phyloP scores from a whole-genome alignment of 2,329 filamentous ascomycete genomes.

The Penicillium psychrosexuale region DNA sequence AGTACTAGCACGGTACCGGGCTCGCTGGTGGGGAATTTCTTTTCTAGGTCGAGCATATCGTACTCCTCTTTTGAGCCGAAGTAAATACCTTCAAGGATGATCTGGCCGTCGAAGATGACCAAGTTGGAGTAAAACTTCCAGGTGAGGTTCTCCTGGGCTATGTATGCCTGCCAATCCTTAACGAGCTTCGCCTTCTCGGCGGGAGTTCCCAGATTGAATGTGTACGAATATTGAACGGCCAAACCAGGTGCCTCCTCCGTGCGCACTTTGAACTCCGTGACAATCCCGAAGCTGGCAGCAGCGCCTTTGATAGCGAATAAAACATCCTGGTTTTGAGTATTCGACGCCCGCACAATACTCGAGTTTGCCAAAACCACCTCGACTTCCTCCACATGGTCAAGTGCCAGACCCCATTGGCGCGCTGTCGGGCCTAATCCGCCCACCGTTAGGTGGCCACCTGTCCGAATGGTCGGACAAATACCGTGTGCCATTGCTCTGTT shows the following conservation, averaged over 20 bases:
- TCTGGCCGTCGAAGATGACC: constrained; percentile 53
- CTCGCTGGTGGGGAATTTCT: constrained; percentile 20
- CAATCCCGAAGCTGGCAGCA: constrained; percentile 37
- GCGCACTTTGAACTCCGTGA: constrained; percentile 39
- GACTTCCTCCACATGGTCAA: constrained; percentile 50
- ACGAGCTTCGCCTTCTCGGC: constrained; percentile 51
- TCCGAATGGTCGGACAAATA: background rate
- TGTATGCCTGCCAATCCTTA: constrained; percentile 57
- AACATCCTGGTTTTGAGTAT: constrained; percentile 30
- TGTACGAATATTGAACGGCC: constrained; percentile 58
- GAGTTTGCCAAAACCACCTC: constrained; percentile 48
- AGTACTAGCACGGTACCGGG: constrained; percentile 17
- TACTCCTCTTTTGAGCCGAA: constrained; percentile 60
- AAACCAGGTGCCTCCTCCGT: constrained; percentile 38
- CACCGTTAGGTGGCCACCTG: constrained; percentile 36
- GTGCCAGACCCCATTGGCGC: constrained; percentile 49
- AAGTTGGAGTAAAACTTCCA: constrained; percentile 58
- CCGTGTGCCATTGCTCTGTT: background rate
- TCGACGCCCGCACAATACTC: constrained; percentile 32
- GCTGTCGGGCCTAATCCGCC: constrained; percentile 39
- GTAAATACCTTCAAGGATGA: constrained; percentile 59
- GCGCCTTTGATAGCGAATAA: constrained; percentile 39
- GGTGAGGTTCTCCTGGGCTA: constrained; percentile 54
- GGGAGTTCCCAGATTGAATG: constrained; percentile 49
- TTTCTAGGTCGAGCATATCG: constrained; percentile 36